Percentiles rank a stretch among this genome's conserved stretches.
These are phyloP conservation scores for Cladobotryum protrusum DNA, from an alignment of 2,329 filamentous ascomycete genomes.

Conservation along the genomic window DNA sequence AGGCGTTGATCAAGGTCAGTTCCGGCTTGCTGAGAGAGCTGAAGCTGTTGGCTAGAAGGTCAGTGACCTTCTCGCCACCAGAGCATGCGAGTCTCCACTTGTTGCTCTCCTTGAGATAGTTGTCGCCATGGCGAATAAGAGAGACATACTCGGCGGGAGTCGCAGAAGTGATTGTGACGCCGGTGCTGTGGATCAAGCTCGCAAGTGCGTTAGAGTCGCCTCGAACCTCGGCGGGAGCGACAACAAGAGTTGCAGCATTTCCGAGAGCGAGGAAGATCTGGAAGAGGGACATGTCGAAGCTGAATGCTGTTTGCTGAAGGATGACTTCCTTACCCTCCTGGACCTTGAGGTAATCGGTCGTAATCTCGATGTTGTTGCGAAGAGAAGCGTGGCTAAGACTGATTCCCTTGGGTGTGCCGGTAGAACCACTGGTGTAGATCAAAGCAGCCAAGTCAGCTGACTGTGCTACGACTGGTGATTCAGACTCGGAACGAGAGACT, in stretches of 20 bases:
- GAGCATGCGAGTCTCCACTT: constrained; percentile 16
- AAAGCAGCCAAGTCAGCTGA: constrained; percentile 13
- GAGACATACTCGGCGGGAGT: constrained; percentile 36
- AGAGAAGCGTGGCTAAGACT: constrained; percentile 23
- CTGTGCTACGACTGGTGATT: constrained; percentile 7
- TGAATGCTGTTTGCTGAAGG: constrained; percentile 32
- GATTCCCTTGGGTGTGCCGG: constrained; percentile 36
- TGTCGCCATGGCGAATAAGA: constrained; percentile 21
- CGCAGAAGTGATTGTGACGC: constrained; percentile 31
- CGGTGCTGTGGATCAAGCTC: constrained; percentile 27
- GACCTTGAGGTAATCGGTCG: too few relatives aligned
- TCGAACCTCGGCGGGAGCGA: constrained; percentile 20
- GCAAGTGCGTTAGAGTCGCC: constrained; percentile 29
- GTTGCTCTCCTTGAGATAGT: constrained; percentile 7
- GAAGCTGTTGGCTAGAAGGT: constrained; percentile 10
- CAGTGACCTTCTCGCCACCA: constrained; percentile 24
- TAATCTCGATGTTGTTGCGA: constrained; percentile 21
- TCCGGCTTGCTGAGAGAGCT: background rate
- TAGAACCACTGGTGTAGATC: constrained; percentile 26
- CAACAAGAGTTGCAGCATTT: constrained; percentile 27
- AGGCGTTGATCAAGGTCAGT: constrained; percentile 17
- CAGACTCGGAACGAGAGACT: background rate
- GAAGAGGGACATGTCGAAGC: constrained; percentile 33
- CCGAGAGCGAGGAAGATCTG: constrained; percentile 29
- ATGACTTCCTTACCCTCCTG: background rate